A percentile compares a stretch with the other conserved stretches of the same genome.
Evolutionary conservation across 1,284 basidiomycete genomes (phyloP).

Genomic region (Melampsora americana): DNA sequence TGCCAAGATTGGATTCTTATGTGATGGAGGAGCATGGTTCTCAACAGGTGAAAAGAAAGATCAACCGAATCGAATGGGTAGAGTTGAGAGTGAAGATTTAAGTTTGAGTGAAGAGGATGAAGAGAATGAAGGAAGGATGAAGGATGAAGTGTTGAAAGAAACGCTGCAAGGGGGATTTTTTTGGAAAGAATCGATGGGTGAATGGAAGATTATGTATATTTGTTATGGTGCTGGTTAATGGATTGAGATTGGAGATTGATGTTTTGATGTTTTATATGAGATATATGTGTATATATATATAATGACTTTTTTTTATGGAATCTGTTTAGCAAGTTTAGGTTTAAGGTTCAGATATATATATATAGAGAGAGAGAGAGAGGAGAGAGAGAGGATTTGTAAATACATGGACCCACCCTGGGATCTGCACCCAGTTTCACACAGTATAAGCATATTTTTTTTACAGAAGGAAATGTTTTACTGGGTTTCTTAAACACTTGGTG

Average conservation of each 20-base stretch:
- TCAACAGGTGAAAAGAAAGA: neutral
- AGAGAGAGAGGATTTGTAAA: too few species aligned
- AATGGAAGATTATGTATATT: constrained; percentile 42
- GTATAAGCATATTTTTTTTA: too few species aligned
- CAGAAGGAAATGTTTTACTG: too few species aligned
- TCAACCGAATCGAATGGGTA: neutral
- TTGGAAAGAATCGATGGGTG: constrained; percentile 38
- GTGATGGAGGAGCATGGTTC: constrained; percentile 29
- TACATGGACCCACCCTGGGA: too few species aligned
- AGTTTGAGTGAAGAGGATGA: neutral
- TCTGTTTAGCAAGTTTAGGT: neutral
- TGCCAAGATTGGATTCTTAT: constrained; percentile 33
- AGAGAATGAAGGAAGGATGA: too few species aligned
- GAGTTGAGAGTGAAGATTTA: neutral
- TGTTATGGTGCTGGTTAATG: constrained; percentile 24
- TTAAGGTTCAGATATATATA: too few species aligned
- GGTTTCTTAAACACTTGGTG: too few species aligned
- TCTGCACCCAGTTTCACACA: too few species aligned
- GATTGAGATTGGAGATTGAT: neutral
- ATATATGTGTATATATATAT: neutral
- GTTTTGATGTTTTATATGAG: neutral
- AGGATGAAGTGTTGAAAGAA: too few species aligned
- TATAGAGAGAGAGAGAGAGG: too few species aligned
- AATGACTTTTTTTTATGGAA: neutral
- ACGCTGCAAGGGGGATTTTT: constrained; percentile 33